Conservation (phyloP, 257 asterid species). For the Anisodus acutangulus region DNA sequence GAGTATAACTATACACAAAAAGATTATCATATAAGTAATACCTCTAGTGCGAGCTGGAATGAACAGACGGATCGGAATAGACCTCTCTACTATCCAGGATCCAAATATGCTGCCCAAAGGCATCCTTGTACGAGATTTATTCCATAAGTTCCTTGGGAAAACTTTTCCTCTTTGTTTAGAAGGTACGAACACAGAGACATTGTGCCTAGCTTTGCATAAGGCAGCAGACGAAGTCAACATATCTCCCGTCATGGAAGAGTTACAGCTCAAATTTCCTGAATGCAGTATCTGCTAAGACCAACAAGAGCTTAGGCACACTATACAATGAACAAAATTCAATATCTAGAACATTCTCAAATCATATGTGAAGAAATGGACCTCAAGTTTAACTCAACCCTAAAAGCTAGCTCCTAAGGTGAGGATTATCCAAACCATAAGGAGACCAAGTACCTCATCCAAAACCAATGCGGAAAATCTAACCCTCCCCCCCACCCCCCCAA, state of each 20-base stretch:
- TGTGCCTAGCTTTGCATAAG: constrained; percentile 55
- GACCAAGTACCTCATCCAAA: background rate
- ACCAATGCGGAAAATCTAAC: too few species aligned
- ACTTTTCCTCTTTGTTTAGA: constrained; percentile 50
- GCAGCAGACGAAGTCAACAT: constrained; percentile 77
- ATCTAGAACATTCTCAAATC: constrained; percentile 21
- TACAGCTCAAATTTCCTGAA: constrained; percentile 44
- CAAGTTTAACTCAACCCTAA: background rate
- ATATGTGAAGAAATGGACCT: background rate
- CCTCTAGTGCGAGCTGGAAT: constrained; percentile 57
- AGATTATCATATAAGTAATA: constrained; percentile 43
- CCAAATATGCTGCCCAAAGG: constrained; percentile 41
- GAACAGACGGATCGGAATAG: constrained; percentile 33
- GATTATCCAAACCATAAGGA: constrained; percentile 30
- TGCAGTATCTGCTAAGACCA: constrained; percentile 46
- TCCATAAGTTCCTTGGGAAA: constrained; percentile 35
- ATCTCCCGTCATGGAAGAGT: constrained; percentile 54
- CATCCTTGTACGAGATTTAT: constrained; percentile 51
- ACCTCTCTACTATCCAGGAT: constrained; percentile 49
- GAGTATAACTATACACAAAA: constrained; percentile 30
- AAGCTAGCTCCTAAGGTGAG: background rate
- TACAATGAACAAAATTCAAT: constrained; percentile 29
- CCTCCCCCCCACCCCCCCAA: background rate
- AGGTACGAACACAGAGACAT: constrained; percentile 50
- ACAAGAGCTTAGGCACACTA: constrained; percentile 12